These are phyloP conservation scores for Metschnikowia chrysomelidarum DNA, from an alignment of 805 yeast species.

Conservation along the genomic window DNA sequence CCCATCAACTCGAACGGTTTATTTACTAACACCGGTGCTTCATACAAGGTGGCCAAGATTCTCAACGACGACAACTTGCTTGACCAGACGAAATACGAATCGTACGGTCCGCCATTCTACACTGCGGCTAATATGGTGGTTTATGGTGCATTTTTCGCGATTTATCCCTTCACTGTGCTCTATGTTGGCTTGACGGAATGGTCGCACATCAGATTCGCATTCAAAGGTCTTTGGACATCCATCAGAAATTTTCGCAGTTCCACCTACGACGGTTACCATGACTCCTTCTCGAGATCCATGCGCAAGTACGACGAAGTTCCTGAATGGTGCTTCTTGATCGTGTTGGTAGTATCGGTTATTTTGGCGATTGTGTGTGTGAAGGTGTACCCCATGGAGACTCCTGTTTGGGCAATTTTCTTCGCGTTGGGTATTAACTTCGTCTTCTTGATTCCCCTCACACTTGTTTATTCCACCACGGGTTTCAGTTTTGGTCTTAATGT, in stretches of 20 bases:
- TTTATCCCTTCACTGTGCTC: constrained; percentile 25
- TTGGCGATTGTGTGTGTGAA: constrained; percentile 36
- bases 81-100: constrained; percentile 19
- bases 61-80: constrained; percentile 15
- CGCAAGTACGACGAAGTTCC: constrained; percentile 38
- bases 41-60: constrained; percentile 20
- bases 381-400: constrained; percentile 41
- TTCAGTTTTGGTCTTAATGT: constrained; percentile 42
- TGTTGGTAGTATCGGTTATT: constrained; percentile 32
- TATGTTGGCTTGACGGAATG: constrained; percentile 20
- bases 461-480: constrained; percentile 34
- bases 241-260: constrained; percentile 23
- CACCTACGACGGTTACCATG: constrained; percentile 31
- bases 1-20: constrained; percentile 25
- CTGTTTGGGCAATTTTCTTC: constrained; percentile 41
- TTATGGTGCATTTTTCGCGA: constrained; percentile 25
- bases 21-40: constrained; percentile 26
- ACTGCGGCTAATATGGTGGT: constrained; percentile 22
- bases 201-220: constrained; percentile 15
- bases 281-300: constrained; percentile 35
- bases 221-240: constrained; percentile 14
- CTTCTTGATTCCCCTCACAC: constrained; percentile 40
- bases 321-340: constrained; percentile 41
- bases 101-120: constrained; percentile 24
- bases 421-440: constrained; percentile 39